A percentile compares a stretch with the other conserved stretches of the same genome.
phyloP scores from a whole-genome alignment of 495 filamentous ascomycete species.

The Entonaema liquescens region DNA sequence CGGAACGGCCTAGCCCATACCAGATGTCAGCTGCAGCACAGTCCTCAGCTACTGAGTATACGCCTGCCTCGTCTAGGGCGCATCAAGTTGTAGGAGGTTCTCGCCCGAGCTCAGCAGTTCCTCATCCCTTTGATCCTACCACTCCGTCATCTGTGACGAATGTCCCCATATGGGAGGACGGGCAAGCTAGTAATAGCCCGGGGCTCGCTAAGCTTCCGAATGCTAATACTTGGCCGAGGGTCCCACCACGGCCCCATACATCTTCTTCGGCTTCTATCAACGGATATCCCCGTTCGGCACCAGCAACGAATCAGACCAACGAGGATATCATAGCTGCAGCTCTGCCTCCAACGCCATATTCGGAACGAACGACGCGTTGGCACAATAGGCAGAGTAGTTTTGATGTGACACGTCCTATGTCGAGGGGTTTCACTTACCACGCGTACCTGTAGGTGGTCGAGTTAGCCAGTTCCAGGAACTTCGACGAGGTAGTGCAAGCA shows the following conservation, averaged over 20 bases:
- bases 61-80: slow-evolving; percentile 36
- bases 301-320: slow-evolving; percentile 41
- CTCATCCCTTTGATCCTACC: slow-evolving; percentile 39
- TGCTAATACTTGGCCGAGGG: slow-evolving; percentile 56
- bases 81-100: slow-evolving; percentile 16
- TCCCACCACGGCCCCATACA: slow-evolving; percentile 32
- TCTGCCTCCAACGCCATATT: slow-evolving; percentile 44
- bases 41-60: slow-evolving; percentile 33
- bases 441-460: slow-evolving; percentile 42
- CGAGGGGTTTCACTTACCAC: slow-evolving; percentile 47
- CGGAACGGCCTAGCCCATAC: slow-evolving; percentile 42
- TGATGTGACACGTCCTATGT: slow-evolving; percentile 41
- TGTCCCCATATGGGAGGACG: slow-evolving; percentile 20
- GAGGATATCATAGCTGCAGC: slow-evolving; percentile 44
- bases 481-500: slow-evolving; percentile 33
- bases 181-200: slow-evolving; percentile 24
- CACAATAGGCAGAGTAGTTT: slow-evolving; percentile 34
- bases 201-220: slow-evolving; percentile 48
- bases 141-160: slow-evolving; percentile 41
- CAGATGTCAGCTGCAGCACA: slow-evolving; percentile 30
- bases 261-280: slow-evolving; percentile 24
- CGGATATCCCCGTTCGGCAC: slow-evolving; percentile 57
- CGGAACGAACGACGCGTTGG: slow-evolving; percentile 44
- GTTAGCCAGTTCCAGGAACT: slow-evolving; percentile 15
- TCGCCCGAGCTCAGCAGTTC: slow-evolving; percentile 26